A percentile compares a stretch with the other conserved stretches of the same genome.
Conservation (phyloP, 1,284 basidiomycete genomes). For the Phellinidium pouzarii region DNA sequence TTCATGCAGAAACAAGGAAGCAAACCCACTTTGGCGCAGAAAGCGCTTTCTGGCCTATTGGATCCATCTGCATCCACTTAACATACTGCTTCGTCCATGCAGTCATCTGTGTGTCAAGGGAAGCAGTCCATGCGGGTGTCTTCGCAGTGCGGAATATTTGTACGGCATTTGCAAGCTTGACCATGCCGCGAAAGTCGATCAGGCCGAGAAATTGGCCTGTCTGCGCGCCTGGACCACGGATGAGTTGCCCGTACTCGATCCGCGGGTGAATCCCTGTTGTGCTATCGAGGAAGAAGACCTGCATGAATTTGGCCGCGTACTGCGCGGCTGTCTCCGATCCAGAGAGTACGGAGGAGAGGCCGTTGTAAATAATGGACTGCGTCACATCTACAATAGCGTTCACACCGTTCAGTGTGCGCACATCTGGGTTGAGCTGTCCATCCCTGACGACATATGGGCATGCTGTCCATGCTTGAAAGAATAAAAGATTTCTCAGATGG, state of each 20-base stretch:
- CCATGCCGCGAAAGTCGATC: slow-evolving; percentile 55
- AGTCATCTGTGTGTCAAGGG: slow-evolving; percentile 42
- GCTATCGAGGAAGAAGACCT: slow-evolving; percentile 53
- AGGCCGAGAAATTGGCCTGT: slow-evolving; percentile 53
- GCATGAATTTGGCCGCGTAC: slow-evolving; percentile 40
- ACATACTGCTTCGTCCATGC: slow-evolving; percentile 47
- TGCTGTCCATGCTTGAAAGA: slow-evolving; percentile 44
- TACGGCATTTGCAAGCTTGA: slow-evolving; percentile 54
- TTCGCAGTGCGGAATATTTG: slow-evolving; percentile 45
- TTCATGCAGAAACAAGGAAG: slow-evolving; percentile 5
- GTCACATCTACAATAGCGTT: slow-evolving; percentile 47
- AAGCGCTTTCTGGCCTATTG: slow-evolving; percentile 42
- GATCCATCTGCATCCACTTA: slow-evolving; percentile 48
- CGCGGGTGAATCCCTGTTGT: slow-evolving; percentile 62
- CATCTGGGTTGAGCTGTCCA: slow-evolving; percentile 63
- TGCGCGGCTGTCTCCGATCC: slow-evolving; percentile 32
- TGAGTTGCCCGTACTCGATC: slow-evolving; percentile 58
- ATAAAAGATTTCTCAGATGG: not conserved
- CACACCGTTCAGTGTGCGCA: slow-evolving; percentile 46
- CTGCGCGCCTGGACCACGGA: slow-evolving; percentile 52
- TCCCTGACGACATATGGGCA: slow-evolving; percentile 52
- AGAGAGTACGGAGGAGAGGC: slow-evolving; percentile 47
- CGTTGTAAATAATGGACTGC: slow-evolving; percentile 57
- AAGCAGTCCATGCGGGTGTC: slow-evolving; percentile 49
- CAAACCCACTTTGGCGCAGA: slow-evolving; percentile 45